phyloP scores from a whole-genome alignment of 768 basidiomycete species.

The Auriscalpium vulgare region DNA sequence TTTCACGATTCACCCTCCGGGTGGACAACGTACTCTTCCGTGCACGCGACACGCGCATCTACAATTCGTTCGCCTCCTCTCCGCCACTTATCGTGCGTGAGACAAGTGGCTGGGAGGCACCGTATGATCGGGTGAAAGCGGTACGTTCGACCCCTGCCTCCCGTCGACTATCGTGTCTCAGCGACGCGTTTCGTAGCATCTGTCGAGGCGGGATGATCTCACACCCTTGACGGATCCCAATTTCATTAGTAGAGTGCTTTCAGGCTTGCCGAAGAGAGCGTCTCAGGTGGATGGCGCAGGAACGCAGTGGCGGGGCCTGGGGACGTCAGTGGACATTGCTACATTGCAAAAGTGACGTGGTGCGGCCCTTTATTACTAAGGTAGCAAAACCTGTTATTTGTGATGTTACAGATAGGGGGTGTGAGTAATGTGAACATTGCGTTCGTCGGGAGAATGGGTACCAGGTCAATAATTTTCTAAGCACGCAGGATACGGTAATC shows the following conservation, averaged over 20 bases:
- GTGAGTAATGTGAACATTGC: too few relatives aligned
- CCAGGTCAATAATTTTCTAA: too few relatives aligned
- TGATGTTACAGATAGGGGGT: too few relatives aligned
- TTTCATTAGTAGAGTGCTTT: conserved; percentile 69
- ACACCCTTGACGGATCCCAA: conserved; percentile 82
- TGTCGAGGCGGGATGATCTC: conserved; percentile 71
- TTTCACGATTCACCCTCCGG: conserved; percentile 84
- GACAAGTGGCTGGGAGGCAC: conserved; percentile 83
- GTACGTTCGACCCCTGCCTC: conserved; percentile 33
- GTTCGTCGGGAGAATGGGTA: too few relatives aligned
- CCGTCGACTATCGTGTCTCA: too few relatives aligned
- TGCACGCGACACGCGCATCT: conserved; percentile 81
- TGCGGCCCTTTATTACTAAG: too few relatives aligned
- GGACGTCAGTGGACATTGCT: conserved; percentile 52
- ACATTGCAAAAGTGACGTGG: conserved; percentile 18
- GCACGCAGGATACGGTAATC: too few relatives aligned
- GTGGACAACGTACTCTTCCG: conserved; percentile 95
- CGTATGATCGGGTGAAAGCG: conserved; percentile 71
- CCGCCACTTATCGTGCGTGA: conserved; percentile 70
- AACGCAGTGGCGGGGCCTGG: conserved; percentile 83
- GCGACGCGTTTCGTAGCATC: conserved; percentile 33
- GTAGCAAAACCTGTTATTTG: too few relatives aligned
- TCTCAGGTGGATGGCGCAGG: conserved; percentile 58
- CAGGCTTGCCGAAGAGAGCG: conserved; percentile 48
- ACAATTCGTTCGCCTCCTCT: conserved; percentile 65